Evolutionary conservation across 2,329 filamentous ascomycete species (phyloP), one percentile per base, ranked within the genome.

Genomic region (Colletotrichum musae): DNA sequence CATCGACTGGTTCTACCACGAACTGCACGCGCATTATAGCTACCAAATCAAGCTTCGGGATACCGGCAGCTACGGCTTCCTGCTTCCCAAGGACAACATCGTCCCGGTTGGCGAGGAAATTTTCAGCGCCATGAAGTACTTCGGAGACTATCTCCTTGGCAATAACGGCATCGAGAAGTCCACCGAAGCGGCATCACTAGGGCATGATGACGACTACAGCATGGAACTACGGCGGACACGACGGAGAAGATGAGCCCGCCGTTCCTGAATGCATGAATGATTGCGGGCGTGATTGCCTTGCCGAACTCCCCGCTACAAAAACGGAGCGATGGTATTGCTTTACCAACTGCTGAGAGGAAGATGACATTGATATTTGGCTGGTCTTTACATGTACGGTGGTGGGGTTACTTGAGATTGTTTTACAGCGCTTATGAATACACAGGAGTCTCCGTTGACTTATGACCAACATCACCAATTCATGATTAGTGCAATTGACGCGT

Each of bases 11-110:
- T 97, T 99, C 80, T 97, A 97, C 78, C 93, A 97, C 74, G 92
- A 97, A 75, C 81, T 98, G 70, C 85, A 87, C 54, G 93, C 95
- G 18, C 91, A 89, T 71, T 97, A 94, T 78, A 93, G 94, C 68
- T 98, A 97, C 79, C 96, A 98, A 84, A 92, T 96, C 81, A 98
- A 98, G 82, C 85, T 99, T 32, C 87, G 96, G 57, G 96, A 99
- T 78, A 96, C 93, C 0, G 96, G 96, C 10, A 96, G 91, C 78
- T 98, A 98, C 78, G 96, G 96, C 0, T 99, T 98, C 78, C 83
- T 99, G 56, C 84, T 98, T 4, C 96, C 96, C 0, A 91, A 89
- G 66, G 92, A 96, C 66, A 88, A 97, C 70, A 98, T 98, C 68
- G 84, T 97, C 2, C 94, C 95, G 0, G 96, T 94, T 0, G 95